These are phyloP conservation scores for Helotiales sp. DNA, from an alignment of 2,329 filamentous ascomycete species.

Conservation along the genomic window DNA sequence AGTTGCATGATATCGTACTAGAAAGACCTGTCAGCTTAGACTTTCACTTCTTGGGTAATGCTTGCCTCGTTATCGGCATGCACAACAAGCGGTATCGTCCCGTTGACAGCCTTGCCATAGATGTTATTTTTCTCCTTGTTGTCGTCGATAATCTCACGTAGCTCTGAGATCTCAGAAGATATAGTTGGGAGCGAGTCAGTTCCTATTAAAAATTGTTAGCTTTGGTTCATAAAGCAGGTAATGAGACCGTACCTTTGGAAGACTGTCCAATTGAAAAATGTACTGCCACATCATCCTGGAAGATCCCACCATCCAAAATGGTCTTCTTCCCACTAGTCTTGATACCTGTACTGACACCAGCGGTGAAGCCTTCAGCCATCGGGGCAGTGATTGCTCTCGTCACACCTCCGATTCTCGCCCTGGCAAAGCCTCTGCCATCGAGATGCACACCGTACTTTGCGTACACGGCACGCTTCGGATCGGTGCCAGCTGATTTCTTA, in stretches of 20 bases:
- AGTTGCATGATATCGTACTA: conserved; percentile 49
- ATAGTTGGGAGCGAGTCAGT: conserved; percentile 39
- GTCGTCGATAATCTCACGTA: conserved; percentile 46
- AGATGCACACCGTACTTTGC: conserved; percentile 50
- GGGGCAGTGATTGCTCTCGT: conserved; percentile 51
- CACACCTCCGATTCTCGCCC: conserved; percentile 51
- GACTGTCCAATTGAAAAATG: conserved; percentile 48
- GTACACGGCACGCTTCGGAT: conserved; percentile 44
- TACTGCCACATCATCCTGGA: conserved; percentile 50
- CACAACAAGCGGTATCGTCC: conserved; percentile 48
- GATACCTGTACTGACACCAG: conserved; percentile 51
- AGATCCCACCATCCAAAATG: conserved; percentile 49
- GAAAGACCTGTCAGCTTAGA: background rate
- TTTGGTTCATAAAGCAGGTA: conserved; percentile 8
- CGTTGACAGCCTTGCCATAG: conserved; percentile 47
- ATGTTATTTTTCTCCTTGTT: conserved; percentile 46
- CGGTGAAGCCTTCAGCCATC: conserved; percentile 41
- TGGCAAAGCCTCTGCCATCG: conserved; percentile 48
- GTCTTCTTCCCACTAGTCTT: conserved; percentile 46
- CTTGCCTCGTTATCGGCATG: conserved; percentile 47
- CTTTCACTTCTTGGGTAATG: background rate
- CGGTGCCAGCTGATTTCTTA: conserved; percentile 36
- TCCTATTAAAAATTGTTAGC: conserved; percentile 21
- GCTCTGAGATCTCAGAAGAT: conserved; percentile 41
- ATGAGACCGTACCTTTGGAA: conserved; percentile 41